Evolutionary conservation across 2,329 filamentous ascomycete species (phyloP), one percentile per base, ranked within the genome.

Genomic region (Ceratocystis diversiconidia): DNA sequence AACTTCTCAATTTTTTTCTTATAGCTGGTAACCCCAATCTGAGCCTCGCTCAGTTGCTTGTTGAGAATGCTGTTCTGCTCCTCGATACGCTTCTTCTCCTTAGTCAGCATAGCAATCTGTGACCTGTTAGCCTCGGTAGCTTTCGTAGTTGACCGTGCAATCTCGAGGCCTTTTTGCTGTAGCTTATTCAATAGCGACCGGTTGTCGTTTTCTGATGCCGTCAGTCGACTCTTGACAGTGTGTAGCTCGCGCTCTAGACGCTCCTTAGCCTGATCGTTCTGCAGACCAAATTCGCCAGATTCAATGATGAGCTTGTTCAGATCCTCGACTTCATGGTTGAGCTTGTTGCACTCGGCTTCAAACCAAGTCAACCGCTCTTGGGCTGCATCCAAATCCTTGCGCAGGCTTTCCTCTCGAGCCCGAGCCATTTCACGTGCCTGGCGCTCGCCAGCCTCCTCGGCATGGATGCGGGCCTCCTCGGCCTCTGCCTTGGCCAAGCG

Each of bases 1-100:
- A 97, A 80, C 75, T 96, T 96, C 75, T 97, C 92, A 63, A 94
- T 88, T 74, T 94, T 90, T 79, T 97, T 97, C 74, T 96, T 91
- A 6, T 96, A 77, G 0, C 89, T 88, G 0, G 88, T 88, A 69
- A 95, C 85, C 4, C 85, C 85, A 28, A 96, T 76, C 71, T 96
- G 92, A 5, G 89, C 82, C 70, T 96, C 92, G 66, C 88, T 90
- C 12, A 96, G 80, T 73, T 96, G 90, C 70, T 90, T 89, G 72
- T 88, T 84, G 17, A 96, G 80, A 70, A 87, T 88, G 73, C 83
- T 82, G 72, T 88, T 91, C 63, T 92, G 87, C 70, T 96, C 91
- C 67, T 96, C 92, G 0, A 89, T 75, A 71, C 87, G 90, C 1
- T 82, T 75, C 76, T 96, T 97, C 72, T 96, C 92, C 17, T 86